Evolutionary conservation across 1,284 basidiomycete genomes (phyloP).

Genomic region (Puccinia sorghi): DNA sequence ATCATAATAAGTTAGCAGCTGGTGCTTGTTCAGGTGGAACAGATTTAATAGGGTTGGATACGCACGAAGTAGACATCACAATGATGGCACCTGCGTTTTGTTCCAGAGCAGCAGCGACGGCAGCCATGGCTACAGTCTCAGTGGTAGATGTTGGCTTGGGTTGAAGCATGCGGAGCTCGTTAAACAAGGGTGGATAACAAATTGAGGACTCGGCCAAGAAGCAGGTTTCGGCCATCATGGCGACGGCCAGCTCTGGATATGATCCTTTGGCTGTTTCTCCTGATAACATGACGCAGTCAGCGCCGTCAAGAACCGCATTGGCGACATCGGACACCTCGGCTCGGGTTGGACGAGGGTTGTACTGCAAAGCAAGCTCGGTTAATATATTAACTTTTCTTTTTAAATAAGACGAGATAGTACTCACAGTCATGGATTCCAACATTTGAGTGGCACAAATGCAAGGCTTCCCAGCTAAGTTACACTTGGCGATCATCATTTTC

Average conservation of each 20-base stretch:
- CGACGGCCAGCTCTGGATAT: constrained; percentile 73
- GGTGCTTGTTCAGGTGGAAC: too few relatives aligned
- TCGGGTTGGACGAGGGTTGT: constrained; percentile 94
- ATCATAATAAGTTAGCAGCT: background rate
- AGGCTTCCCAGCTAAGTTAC: constrained; percentile 93
- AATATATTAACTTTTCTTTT: background rate
- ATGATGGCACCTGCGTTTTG: constrained; percentile 91
- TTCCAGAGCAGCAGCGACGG: constrained; percentile 90
- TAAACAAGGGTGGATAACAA: constrained; percentile 87
- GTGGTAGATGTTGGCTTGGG: constrained; percentile 83
- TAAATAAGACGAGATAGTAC: constrained; percentile 52
- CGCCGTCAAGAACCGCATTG: constrained; percentile 93
- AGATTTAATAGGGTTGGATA: too few relatives aligned
- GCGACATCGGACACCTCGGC: constrained; percentile 97
- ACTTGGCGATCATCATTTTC: constrained; percentile 99
- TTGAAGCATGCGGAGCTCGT: constrained; percentile 71
- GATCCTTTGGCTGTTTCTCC: constrained; percentile 95
- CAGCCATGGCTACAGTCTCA: constrained; percentile 90
- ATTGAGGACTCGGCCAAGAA: constrained; percentile 89
- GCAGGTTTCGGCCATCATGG: constrained; percentile 99
- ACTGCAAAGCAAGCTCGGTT: constrained; percentile 56
- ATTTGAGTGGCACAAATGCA: constrained; percentile 99
- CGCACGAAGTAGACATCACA: constrained; percentile 76
- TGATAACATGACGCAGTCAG: constrained; percentile 98
- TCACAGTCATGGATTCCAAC: constrained; percentile 97